Percentiles rank a stretch among this genome's conserved stretches.
Conservation (phyloP, 345 rosid species). For the Dimocarpus longan region DNA sequence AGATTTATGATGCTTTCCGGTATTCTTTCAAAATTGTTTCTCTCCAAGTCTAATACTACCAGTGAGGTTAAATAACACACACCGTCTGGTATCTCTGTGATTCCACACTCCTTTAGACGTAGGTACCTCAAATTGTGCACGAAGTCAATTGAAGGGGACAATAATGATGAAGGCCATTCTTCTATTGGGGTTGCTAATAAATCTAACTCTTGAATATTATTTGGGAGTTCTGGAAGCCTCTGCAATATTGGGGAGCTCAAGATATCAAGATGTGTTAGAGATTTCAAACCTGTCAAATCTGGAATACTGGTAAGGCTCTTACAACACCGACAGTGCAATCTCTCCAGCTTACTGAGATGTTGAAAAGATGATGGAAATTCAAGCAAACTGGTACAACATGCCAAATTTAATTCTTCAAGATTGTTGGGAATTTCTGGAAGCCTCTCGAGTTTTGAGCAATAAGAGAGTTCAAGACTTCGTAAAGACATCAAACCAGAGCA, state of each 20-base stretch:
- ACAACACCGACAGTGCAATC: constrained; percentile 29
- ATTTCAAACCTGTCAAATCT: constrained; percentile 24
- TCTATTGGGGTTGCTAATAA: no score
- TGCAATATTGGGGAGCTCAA: no score
- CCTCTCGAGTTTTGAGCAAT: neutral
- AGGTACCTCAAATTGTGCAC: no score
- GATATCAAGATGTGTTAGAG: neutral
- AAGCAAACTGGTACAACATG: constrained; percentile 11
- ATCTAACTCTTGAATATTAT: neutral
- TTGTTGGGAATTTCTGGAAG: constrained; percentile 28
- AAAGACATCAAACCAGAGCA: neutral
- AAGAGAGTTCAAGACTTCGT: no score
- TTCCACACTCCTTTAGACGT: no score
- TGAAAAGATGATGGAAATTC: constrained; percentile 26
- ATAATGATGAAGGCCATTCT: no score
- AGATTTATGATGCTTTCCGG: neutral
- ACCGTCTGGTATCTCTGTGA: neutral
- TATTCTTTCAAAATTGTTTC: neutral
- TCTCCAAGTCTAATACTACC: rapidly evolving
- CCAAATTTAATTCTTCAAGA: constrained; percentile 13
- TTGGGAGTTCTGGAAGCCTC: no score
- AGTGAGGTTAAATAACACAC: neutral
- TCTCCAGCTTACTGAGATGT: constrained; percentile 16
- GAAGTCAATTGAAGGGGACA: no score
- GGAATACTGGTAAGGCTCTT: constrained; percentile 27